These are phyloP conservation scores for Pseudogymnoascus sp. DNA, from an alignment of 2,329 filamentous ascomycete genomes.

Conservation along the genomic window DNA sequence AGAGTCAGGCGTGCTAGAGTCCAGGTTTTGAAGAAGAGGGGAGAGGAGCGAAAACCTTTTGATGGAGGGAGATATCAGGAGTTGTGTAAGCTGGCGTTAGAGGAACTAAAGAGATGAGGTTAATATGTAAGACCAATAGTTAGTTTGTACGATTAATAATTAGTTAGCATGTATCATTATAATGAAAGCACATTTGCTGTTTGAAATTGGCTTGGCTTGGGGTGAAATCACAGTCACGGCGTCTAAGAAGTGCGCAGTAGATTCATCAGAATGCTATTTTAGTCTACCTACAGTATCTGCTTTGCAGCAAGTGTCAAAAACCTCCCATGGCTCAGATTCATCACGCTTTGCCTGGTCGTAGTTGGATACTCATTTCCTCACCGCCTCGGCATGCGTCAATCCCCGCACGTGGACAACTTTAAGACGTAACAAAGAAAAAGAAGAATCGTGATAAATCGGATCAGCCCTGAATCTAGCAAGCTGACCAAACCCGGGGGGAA, in stretches of 20 bases:
- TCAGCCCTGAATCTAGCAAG: slow-evolving; percentile 5
- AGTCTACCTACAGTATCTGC: slow-evolving; percentile 6
- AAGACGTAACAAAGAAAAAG: slow-evolving; percentile 9
- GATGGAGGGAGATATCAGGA: background rate
- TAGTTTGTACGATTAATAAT: background rate
- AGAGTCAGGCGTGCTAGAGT: background rate
- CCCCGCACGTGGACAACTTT: background rate
- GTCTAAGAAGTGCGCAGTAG: background rate
- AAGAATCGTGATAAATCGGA: slow-evolving; percentile 9
- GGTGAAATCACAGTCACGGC: background rate
- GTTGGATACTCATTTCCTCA: background rate
- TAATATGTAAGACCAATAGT: background rate
- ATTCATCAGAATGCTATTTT: slow-evolving; percentile 9
- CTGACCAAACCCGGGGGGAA: background rate
- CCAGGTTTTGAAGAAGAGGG: background rate
- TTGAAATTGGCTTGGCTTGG: background rate
- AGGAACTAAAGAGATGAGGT: background rate
- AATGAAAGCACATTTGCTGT: background rate
- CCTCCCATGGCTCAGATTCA: slow-evolving; percentile 1
- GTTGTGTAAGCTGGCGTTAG: slow-evolving; percentile 3
- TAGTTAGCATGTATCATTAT: background rate
- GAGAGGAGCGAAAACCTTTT: background rate
- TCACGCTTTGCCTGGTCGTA: slow-evolving; percentile 7
- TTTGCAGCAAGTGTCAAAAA: slow-evolving; percentile 7
- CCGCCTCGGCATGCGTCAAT: slow-evolving; percentile 6